Percentiles rank a stretch among this genome's conserved stretches.
Conservation (phyloP, 202 grass and related monocot species). For the Panicum virgatum region DNA sequence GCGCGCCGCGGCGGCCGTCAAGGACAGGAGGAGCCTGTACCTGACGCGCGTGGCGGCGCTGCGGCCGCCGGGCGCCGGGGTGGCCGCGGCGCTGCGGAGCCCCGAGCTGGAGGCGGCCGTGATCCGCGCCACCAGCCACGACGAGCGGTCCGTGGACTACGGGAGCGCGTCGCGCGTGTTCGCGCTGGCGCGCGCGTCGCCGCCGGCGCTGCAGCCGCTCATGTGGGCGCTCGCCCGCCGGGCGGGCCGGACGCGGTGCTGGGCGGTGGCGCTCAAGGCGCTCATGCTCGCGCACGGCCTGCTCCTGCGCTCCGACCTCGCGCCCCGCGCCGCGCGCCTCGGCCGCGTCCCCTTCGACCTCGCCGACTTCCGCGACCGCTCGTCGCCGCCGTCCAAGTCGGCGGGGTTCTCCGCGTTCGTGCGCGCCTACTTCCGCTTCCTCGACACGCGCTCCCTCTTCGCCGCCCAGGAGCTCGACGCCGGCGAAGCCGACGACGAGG, state of each 20-base stretch:
- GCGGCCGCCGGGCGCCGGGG: no score
- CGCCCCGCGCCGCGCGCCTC: constrained; percentile 30
- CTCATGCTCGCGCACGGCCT: constrained; percentile 90
- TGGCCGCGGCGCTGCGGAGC: no score
- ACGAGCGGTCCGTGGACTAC: constrained; percentile 68
- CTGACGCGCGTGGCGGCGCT: constrained; percentile 42
- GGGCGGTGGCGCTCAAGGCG: constrained; percentile 84
- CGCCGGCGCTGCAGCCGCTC: constrained; percentile 45
- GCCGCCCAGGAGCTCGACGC: constrained; percentile 20
- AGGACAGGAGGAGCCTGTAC: constrained; percentile 75
- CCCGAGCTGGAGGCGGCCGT: constrained; percentile 69
- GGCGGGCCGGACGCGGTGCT: constrained; percentile 63
- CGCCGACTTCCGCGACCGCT: constrained; percentile 75
- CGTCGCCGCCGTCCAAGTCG: constrained; percentile 43
- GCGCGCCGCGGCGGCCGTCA: constrained; percentile 53
- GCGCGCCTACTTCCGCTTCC: constrained; percentile 88
- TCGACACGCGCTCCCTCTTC: constrained; percentile 77
- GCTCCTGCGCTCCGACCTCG: constrained; percentile 59
- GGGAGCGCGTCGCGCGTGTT: constrained; percentile 59
- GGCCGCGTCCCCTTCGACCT: constrained; percentile 87
- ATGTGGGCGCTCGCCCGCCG: constrained; percentile 74
- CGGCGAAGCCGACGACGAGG: constrained; percentile 1
- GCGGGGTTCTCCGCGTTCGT: constrained; percentile 63
- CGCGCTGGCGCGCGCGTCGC: constrained; percentile 59
- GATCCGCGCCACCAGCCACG: constrained; percentile 86